These are phyloP conservation scores for Didymella sp. DNA, from an alignment of 2,329 filamentous ascomycete genomes.

Conservation along the genomic window DNA sequence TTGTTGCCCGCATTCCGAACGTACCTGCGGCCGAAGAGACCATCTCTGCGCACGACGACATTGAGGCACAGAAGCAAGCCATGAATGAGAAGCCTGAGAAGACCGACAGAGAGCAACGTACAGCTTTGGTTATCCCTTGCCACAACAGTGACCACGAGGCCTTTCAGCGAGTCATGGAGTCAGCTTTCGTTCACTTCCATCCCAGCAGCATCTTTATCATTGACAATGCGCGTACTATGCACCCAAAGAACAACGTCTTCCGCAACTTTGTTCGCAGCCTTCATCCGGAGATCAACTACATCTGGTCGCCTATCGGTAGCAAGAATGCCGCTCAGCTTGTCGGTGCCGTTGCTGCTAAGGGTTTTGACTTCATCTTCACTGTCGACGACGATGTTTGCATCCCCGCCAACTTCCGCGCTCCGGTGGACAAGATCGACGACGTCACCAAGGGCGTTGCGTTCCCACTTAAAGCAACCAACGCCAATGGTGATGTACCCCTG, in stretches of 20 bases:
- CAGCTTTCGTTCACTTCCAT: conserved; percentile 22
- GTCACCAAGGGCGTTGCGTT: conserved; percentile 25
- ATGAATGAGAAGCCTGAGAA: conserved; percentile 5
- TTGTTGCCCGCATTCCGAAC: conserved; percentile 7
- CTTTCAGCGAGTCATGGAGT: conserved; percentile 16
- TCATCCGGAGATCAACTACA: conserved; percentile 25
- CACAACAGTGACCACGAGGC: conserved; percentile 20
- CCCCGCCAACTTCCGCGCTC: conserved; percentile 21
- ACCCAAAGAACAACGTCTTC: conserved; percentile 15
- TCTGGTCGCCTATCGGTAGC: conserved; percentile 29
- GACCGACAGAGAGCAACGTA: conserved; percentile 8
- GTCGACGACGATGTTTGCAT: conserved; percentile 31
- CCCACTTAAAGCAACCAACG: conserved; percentile 26
- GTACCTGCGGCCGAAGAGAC: conserved; percentile 5
- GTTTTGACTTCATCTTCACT: conserved; percentile 26
- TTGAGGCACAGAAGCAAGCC: conserved; percentile 11
- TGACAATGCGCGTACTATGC: conserved; percentile 23
- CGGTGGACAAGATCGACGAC: conserved; percentile 22
- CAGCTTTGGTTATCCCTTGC: conserved; percentile 17
- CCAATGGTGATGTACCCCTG: conserved; percentile 17
- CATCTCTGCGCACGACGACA: conserved; percentile 4
- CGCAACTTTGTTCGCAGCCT: conserved; percentile 23
- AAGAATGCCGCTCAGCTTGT: conserved; percentile 31
- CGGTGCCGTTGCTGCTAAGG: conserved; percentile 22
- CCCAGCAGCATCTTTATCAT: conserved; percentile 25